Evolutionary conservation across 2,329 filamentous ascomycete species (phyloP), one percentile per base, ranked within the genome.

Genomic region (Hypoxylon sp.): DNA sequence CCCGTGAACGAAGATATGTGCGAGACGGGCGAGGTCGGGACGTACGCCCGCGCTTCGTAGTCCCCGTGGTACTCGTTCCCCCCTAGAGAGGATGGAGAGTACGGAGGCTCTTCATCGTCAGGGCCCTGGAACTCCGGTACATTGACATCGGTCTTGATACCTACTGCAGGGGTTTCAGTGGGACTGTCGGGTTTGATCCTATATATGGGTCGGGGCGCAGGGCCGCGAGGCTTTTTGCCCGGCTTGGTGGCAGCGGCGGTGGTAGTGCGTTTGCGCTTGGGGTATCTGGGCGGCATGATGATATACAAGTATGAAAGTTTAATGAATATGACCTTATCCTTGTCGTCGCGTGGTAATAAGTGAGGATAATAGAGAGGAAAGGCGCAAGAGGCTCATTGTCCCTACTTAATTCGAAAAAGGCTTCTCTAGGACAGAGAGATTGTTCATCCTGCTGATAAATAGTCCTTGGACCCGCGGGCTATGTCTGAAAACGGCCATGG

Each of bases 401-500:
- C 26, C 29, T 37, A 13, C 22, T 11, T 42, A 5, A 29, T 44
- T 47, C 24, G n/a, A 47, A 35, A 44, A 58, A 3, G 13, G 10
- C n/a, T 11, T 11, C 2, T 22, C n/a, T 8, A 19, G 4, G 8
- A 1, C 26, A 9, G n/a, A 9, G 6, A 13, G 5, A 26, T 62
- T 47, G 14, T 17, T 11, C 17, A 14, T 42, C 26, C 14, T 29
- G 24, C 8, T 35, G 17, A 62, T 63, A 63, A 58, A 63, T 52
- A 54, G 22, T 1, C 11, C 24, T 24, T 9, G 10, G 42, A 6
- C n/a, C n/a, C n/a, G n/a, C 2, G 6, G 35, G 22, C 39, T 42
- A 33, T 63, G 44, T 47, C 65, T 44, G 59, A 50, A 67, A 67
- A 51, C 60, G 44, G 54, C 22, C 51, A 42, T 11, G 9, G n/a